Base-by-base conservation (phyloP, 805 yeast species). In the Pichia phayaonensis region DNA sequence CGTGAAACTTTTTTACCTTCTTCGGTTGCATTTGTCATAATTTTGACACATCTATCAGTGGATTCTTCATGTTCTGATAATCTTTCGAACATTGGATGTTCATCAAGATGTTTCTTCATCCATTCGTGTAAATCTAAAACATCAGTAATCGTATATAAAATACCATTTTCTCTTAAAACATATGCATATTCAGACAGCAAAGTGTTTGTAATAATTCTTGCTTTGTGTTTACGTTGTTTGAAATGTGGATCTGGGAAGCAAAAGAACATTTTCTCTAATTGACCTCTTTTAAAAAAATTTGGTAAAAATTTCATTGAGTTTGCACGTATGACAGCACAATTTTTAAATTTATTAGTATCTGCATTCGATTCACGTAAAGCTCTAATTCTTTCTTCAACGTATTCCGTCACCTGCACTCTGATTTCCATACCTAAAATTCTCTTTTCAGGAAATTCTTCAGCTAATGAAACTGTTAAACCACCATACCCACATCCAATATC, bases 201-300 rank as follows among this genome's bases (percentile, higher is more conserved):
- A 2, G 98, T 92, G 57, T 82, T 84, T 49, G 99, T 90, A 57
- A 94, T 80, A 62, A 94, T 94, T 72, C 99, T 78, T 8, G 97
- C 97, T 75, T 94, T 94, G 70, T 94, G 99, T 65, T 94, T 94
- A 63, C 98, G 77, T 68, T 89, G 95, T 66, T 94, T 94, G 75
- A 94, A 94, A 68, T 94, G 99, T 8, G 99, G 99, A 68, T 94
- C 99, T n/a, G 99, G 99, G 77, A 94, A 94, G 67, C 99, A 94
- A 72, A 94, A 94, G 71, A 94, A 94, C 79, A 94, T 87, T 73
- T 92, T 94, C 34, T 84, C 80, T 47, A 90, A 71, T 65, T 90
- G 97, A 8, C 82, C 81, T 66, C 84, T 84, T 51, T 75, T 72
- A 71, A 94, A 94, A 67, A 94, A 94, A 66, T 94, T 94, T 22